Conservation (phyloP, 1,284 basidiomycete genomes). For the Apiotrichum porosum region DNA sequence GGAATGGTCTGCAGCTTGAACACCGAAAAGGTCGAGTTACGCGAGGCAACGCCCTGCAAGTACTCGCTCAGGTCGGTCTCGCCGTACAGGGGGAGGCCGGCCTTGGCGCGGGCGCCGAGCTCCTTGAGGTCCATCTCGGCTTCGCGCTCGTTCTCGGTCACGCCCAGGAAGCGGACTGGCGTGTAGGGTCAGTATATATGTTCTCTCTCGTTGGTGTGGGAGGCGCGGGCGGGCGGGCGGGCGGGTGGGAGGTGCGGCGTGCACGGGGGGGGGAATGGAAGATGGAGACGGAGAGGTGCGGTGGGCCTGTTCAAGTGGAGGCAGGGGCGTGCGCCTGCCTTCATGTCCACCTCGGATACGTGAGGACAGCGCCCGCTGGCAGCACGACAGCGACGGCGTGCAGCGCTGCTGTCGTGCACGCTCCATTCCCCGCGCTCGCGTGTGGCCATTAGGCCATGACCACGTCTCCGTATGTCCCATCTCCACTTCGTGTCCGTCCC, state of each 20-base stretch:
- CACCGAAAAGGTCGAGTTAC: slow-evolving; percentile 89
- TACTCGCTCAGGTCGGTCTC: slow-evolving; percentile 74
- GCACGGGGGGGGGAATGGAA: not conserved
- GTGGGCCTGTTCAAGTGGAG: too few relatives aligned
- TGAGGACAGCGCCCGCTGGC: not conserved
- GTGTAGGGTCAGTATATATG: slow-evolving; percentile 5
- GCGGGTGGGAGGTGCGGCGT: not conserved
- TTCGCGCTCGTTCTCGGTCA: slow-evolving; percentile 85
- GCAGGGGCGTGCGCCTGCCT: not conserved
- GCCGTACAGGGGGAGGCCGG: slow-evolving; percentile 80
- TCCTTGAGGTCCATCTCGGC: slow-evolving; percentile 70
- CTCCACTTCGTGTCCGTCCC: not conserved
- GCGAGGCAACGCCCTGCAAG: slow-evolving; percentile 81
- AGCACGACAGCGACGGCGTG: too few relatives aligned
- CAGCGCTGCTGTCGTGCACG: too few relatives aligned
- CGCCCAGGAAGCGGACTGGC: slow-evolving; percentile 92
- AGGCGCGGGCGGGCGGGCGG: too few relatives aligned
- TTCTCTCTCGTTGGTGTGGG: slow-evolving; percentile 1
- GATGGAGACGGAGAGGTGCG: too few relatives aligned
- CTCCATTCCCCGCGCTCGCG: too few relatives aligned
- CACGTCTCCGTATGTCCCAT: not conserved
- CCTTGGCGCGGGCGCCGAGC: slow-evolving; percentile 62
- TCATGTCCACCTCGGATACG: too few relatives aligned
- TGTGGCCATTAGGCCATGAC: too few relatives aligned
- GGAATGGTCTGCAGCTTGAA: slow-evolving; percentile 61